Percentiles rank a stretch among this genome's conserved stretches.
phyloP scores from a whole-genome alignment of 1,284 basidiomycete species.

The Rhodotorula sp. region DNA sequence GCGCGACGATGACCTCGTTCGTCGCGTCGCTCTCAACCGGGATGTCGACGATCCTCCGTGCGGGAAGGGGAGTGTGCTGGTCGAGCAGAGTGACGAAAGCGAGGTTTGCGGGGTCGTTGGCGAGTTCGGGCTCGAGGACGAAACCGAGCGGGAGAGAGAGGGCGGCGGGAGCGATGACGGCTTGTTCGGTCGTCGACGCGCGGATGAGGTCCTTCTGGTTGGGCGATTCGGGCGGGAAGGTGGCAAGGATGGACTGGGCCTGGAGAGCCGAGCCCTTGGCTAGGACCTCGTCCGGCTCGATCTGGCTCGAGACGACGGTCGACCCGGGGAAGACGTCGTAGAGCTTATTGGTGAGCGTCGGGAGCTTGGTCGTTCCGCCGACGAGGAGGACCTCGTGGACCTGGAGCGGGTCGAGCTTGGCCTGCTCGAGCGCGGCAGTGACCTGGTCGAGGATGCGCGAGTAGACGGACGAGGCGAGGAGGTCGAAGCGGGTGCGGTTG shows the following conservation, averaged over 20 bases:
- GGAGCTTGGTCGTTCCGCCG: constrained; percentile 81
- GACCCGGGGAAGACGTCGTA: constrained; percentile 66
- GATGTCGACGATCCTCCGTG: constrained; percentile 72
- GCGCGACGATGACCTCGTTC: constrained; percentile 69
- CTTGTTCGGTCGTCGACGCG: constrained; percentile 54
- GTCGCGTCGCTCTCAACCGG: constrained; percentile 70
- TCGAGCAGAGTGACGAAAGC: constrained; percentile 50
- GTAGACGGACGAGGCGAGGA: constrained; percentile 76
- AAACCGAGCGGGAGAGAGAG: constrained; percentile 74
- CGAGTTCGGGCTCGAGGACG: constrained; percentile 58
- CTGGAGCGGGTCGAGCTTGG: constrained; percentile 69
- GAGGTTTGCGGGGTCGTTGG: constrained; percentile 41
- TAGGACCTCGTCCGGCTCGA: constrained; percentile 85
- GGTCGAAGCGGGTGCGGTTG: constrained; percentile 90
- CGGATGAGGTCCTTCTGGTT: constrained; percentile 22
- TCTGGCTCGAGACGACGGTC: constrained; percentile 57
- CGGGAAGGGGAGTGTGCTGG: constrained; percentile 51
- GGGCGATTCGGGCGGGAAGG: constrained; percentile 26
- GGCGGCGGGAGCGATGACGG: constrained; percentile 55
- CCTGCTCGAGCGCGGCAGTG: constrained; percentile 61
- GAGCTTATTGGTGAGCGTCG: constrained; percentile 77
- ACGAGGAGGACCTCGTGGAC: constrained; percentile 89
- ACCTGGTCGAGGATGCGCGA: constrained; percentile 65
- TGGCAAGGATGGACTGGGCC: constrained; percentile 63
- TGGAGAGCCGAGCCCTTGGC: constrained; percentile 86